Evolutionary conservation across 2,329 filamentous ascomycete species (phyloP).

Genomic region (Pseudohalonectria lignicola): DNA sequence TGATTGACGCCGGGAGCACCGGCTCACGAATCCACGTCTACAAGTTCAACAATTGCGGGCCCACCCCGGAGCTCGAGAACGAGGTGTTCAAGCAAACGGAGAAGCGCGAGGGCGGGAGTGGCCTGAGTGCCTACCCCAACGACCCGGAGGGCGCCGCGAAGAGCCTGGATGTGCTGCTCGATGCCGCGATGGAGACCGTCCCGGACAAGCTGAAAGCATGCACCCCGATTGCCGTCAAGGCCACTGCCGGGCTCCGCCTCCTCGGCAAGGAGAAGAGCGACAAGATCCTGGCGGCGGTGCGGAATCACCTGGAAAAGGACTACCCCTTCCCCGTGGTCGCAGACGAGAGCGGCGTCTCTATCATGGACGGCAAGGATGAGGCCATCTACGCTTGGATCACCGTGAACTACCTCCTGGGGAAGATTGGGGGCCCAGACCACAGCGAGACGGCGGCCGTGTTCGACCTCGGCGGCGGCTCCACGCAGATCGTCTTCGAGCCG

Average conservation of each 20-base stretch:
- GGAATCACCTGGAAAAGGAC: slow-evolving; percentile 69
- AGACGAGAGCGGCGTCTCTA: slow-evolving; percentile 74
- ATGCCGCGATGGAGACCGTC: slow-evolving; percentile 72
- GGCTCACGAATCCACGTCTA: slow-evolving; percentile 98
- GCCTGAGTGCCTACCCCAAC: slow-evolving; percentile 72
- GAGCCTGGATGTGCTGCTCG: slow-evolving; percentile 80
- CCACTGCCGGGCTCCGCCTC: slow-evolving; percentile 85
- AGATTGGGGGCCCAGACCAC: slow-evolving; percentile 88
- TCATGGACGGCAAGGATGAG: slow-evolving; percentile 97
- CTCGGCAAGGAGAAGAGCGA: slow-evolving; percentile 72
- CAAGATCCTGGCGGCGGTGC: slow-evolving; percentile 77
- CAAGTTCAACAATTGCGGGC: slow-evolving; percentile 96
- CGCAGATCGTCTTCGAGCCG: slow-evolving; percentile 97
- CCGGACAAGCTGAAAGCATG: slow-evolving; percentile 86
- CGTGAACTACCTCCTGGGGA: slow-evolving; percentile 94
- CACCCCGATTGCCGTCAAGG: slow-evolving; percentile 93
- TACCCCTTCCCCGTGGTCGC: slow-evolving; percentile 95
- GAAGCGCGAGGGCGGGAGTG: slow-evolving; percentile 60
- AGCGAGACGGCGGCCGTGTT: slow-evolving; percentile 89
- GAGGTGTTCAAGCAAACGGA: slow-evolving; percentile 92
- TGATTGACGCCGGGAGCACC: slow-evolving; percentile 97
- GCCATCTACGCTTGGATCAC: slow-evolving; percentile 99
- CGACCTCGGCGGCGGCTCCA: slow-evolving; percentile 91
- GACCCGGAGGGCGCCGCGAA: slow-evolving; percentile 82
- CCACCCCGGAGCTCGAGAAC: slow-evolving; percentile 86